Conservation (phyloP, 176 grass and related monocot species). For the Musa acuminata region DNA sequence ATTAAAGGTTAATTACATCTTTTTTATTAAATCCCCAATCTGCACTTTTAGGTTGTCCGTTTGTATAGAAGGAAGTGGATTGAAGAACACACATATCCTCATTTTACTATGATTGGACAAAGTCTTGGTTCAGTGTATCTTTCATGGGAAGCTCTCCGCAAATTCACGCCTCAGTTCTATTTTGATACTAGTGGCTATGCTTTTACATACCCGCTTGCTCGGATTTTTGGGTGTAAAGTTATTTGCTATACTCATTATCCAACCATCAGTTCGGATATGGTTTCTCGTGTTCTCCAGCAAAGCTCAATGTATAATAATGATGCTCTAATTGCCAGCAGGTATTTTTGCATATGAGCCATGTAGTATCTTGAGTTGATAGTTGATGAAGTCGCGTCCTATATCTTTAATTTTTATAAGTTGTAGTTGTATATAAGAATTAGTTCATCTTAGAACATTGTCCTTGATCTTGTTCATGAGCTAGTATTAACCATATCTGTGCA, state of each 20-base stretch:
- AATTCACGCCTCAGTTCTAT: slow-evolving; percentile 64
- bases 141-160: slow-evolving; percentile 75
- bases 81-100: slow-evolving; percentile 63
- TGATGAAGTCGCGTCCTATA: neutral
- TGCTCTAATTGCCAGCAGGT: slow-evolving; percentile 69
- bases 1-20: neutral
- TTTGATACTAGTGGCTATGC: slow-evolving; percentile 94
- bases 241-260: slow-evolving; percentile 93
- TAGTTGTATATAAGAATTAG: neutral
- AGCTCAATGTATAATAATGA: slow-evolving; percentile 90
- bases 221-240: slow-evolving; percentile 80
- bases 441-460: neutral
- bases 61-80: slow-evolving; percentile 13
- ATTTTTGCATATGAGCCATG: neutral
- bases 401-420: neutral
- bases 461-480: neutral
- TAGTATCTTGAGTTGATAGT: neutral
- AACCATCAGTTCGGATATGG: slow-evolving; percentile 94
- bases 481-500: neutral
- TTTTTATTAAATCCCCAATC: neutral
- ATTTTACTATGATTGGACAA: slow-evolving; percentile 96
- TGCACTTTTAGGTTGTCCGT: slow-evolving; percentile 59
- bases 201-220: slow-evolving; percentile 85
- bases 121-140: slow-evolving; percentile 87
- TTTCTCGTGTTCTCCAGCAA: slow-evolving; percentile 57